Evolutionary conservation across 2,329 filamentous ascomycete species (phyloP), one percentile per base, ranked within the genome.

Genomic region (Xylariaceae sp.): DNA sequence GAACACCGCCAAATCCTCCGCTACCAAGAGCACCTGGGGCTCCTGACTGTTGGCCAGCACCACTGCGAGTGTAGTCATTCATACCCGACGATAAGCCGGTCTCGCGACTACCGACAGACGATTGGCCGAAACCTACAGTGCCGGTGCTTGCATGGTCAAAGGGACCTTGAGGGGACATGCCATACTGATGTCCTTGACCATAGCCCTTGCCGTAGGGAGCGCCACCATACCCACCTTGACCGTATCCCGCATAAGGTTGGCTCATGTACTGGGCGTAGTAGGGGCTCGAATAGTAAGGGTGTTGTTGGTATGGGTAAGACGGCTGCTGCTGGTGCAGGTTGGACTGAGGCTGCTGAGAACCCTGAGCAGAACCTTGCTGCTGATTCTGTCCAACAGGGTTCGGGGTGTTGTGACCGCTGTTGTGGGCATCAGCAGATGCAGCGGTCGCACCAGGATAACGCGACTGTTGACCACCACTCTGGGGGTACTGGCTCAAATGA

Each of bases 341-440:
- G 2, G 74, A 70, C 62, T 78, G 76, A 1, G 72, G 69, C 63
- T 30, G 23, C 23, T 74, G 74, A 56, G 59, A 70, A 64, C 57
- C 61, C 62, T 67, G 71, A 45, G 58, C 71, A 67, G 67, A 69
- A 63, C 67, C 72, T 49, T 76, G 78, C 63, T 76, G 76, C 68
- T 83, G 82, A 51, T 76, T 77, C 70, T 83, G 82, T 9, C 77
- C 76, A 47, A 87, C 81, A 34, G 92, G 92, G 77, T 95, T 94
- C 42, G 93, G 92, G 2, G 92, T 97, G 69, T 88, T 93, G 74
- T 94, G 88, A 50, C 92, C 93, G 72, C 91, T 96, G 77, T 88
- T 91, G 70, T 92, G 89, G 62, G 84, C 82, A 57, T 96, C 91
- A 63, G 85, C 80, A 61, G 81, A 76, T 35, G 79, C 75, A 51